A percentile compares a stretch with the other conserved stretches of the same genome.
These are phyloP conservation scores for Ascochyta viciae-villosae DNA, from an alignment of 2,329 filamentous ascomycete species.

Conservation along the genomic window DNA sequence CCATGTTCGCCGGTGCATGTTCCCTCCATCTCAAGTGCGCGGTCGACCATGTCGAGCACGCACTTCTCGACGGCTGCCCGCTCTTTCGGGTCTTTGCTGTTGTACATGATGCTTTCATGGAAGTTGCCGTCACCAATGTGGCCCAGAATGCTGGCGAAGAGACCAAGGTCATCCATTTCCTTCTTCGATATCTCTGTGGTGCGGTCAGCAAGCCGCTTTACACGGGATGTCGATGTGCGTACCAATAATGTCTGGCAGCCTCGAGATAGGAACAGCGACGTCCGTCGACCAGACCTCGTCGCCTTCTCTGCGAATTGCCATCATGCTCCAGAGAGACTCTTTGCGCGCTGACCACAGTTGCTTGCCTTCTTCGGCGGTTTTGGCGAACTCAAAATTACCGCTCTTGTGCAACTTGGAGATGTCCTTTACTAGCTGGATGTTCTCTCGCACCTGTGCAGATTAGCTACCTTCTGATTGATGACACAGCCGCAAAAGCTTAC, in stretches of 20 bases:
- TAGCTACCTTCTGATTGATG: constrained; percentile 31
- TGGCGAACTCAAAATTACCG: constrained; percentile 63
- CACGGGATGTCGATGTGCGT: constrained; percentile 32
- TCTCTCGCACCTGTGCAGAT: constrained; percentile 68
- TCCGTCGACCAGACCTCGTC: constrained; percentile 69
- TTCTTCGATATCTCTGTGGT: constrained; percentile 80
- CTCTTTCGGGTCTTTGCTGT: constrained; percentile 72
- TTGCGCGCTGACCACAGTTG: constrained; percentile 68
- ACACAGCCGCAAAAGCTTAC: constrained; percentile 34
- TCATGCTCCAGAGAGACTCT: constrained; percentile 67
- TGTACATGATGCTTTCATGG: constrained; percentile 90
- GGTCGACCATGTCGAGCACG: constrained; percentile 87
- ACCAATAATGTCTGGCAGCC: constrained; percentile 68
- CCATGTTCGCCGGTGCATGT: constrained; percentile 92
- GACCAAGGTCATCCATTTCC: constrained; percentile 82
- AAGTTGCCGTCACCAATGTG: constrained; percentile 96
- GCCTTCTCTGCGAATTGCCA: constrained; percentile 62
- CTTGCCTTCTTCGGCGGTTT: constrained; percentile 61
- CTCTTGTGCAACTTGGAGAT: constrained; percentile 70
- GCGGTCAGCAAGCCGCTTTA: constrained; percentile 16
- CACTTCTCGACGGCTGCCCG: constrained; percentile 78
- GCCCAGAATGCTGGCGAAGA: constrained; percentile 87
- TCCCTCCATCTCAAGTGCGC: constrained; percentile 93
- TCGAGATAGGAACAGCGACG: constrained; percentile 66
- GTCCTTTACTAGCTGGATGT: constrained; percentile 71